A percentile compares a stretch with the other conserved stretches of the same genome.
These are phyloP conservation scores for Corallochytrium limacisporum DNA, from an alignment of 78 protist genomes.

Conservation along the genomic window DNA sequence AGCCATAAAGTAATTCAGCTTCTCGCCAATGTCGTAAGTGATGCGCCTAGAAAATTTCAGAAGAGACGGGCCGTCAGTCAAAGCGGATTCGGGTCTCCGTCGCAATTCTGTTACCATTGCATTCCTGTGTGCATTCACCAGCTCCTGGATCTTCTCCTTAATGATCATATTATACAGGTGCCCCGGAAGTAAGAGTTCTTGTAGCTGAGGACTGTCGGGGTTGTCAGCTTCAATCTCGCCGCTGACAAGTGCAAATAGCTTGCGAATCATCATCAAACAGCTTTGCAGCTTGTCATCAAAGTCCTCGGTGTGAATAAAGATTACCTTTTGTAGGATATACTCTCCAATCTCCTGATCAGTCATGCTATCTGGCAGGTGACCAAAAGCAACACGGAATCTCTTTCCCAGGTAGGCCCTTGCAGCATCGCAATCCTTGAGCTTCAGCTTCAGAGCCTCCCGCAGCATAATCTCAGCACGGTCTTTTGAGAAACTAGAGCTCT, in stretches of 20 bases:
- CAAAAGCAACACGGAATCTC: not conserved
- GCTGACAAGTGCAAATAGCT: constrained; percentile 50
- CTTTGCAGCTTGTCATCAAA: constrained; percentile 58
- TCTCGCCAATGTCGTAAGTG: constrained; percentile 11
- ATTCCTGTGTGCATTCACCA: not conserved
- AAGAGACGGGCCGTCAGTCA: too few relatives aligned
- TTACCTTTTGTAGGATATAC: constrained; percentile 21
- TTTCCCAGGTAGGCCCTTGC: too few relatives aligned
- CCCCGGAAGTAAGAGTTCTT: constrained; percentile 74
- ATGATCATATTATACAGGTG: constrained; percentile 32
- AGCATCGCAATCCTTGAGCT: too few relatives aligned
- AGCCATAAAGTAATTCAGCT: constrained; percentile 47
- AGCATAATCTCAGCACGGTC: constrained; percentile 59
- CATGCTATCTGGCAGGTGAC: not conserved
- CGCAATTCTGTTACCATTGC: not conserved
- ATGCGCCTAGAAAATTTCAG: not conserved
- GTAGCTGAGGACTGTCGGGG: constrained; percentile 59
- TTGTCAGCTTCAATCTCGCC: constrained; percentile 54
- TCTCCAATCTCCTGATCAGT: constrained; percentile 7
- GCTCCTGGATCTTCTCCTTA: constrained; percentile 6
- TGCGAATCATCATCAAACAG: constrained; percentile 60
- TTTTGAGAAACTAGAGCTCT: too few relatives aligned
- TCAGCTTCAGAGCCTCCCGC: constrained; percentile 16
- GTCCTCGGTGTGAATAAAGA: constrained; percentile 69
- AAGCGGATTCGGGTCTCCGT: too few relatives aligned